A percentile compares a stretch with the other conserved stretches of the same genome.
phyloP scores from a whole-genome alignment of 73 alveolate species.

The Paramecium biaurelia region DNA sequence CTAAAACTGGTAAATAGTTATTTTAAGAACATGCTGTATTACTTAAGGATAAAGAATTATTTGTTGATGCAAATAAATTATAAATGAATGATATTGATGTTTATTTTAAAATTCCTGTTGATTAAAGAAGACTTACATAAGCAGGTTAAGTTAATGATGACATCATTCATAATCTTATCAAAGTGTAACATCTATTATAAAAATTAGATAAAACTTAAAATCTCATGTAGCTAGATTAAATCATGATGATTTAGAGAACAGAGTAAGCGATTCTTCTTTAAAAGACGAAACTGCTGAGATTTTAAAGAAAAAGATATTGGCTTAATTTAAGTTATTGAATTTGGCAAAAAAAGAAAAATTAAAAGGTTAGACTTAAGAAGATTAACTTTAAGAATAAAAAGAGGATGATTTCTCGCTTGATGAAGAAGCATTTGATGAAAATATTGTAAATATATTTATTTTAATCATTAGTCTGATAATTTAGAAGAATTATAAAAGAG shows the following conservation, averaged over 20 bases:
- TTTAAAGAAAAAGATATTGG: neutral
- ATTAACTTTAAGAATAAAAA: neutral
- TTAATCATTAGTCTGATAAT: neutral
- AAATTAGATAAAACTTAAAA: neutral
- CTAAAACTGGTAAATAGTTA: conserved; percentile 3
- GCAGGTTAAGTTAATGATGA: conserved; percentile 40
- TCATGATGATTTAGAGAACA: conserved; percentile 13
- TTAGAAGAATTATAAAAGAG: neutral
- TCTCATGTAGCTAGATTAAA: neutral
- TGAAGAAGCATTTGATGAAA: neutral
- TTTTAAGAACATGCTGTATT: conserved; percentile 18
- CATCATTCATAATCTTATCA: conserved; percentile 10
- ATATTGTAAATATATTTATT: neutral
- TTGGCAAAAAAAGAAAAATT: neutral
- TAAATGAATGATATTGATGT: neutral
- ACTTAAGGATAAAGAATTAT: neutral
- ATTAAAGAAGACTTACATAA: conserved; percentile 11
- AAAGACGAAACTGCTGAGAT: neutral
- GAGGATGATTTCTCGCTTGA: neutral
- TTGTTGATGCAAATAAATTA: neutral
- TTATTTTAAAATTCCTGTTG: neutral
- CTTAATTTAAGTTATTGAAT: neutral
- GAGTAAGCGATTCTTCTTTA: neutral
- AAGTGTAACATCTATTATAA: neutral
- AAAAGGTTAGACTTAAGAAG: neutral